A percentile compares a stretch with the other conserved stretches of the same genome.
phyloP scores from a whole-genome alignment of 2,329 filamentous ascomycete genomes.

The Trichoderma hamatum region DNA sequence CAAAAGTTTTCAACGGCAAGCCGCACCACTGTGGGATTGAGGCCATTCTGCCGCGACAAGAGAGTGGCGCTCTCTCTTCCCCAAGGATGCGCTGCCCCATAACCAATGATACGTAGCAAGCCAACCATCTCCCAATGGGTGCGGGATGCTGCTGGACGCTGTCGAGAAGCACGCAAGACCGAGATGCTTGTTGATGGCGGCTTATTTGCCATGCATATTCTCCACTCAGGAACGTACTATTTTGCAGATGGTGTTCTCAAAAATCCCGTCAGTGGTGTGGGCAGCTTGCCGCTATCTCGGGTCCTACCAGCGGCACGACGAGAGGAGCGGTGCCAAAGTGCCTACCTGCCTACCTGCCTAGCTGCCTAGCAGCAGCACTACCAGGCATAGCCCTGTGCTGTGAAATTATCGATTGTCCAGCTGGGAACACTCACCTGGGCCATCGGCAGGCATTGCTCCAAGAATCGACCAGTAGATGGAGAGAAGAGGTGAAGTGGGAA shows the following conservation, averaged over 20 bases:
- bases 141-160: constrained; percentile 6
- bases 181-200: constrained; percentile 11
- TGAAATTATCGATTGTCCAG: not conserved
- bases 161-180: constrained; percentile 6
- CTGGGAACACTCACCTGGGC: not conserved
- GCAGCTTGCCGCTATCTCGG: not conserved
- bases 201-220: not conserved
- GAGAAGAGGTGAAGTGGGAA: not conserved
- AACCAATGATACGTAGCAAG: not conserved
- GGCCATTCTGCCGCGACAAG: not conserved
- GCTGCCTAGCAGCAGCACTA: not conserved
- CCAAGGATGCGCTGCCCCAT: not conserved
- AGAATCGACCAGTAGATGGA: constrained; percentile 1
- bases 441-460: not conserved
- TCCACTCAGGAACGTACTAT: constrained; percentile 2
- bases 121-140: not conserved
- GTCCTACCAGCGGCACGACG: not conserved
- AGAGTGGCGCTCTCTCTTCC: not conserved
- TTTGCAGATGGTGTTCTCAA: not conserved
- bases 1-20: not conserved
- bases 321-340: not conserved
- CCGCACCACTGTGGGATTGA: not conserved
- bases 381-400: not conserved
- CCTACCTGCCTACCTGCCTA: not conserved
- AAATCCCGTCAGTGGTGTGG: not conserved